Base-by-base conservation (phyloP, 495 filamentous ascomycete genomes). In the Melanomma pulvis-pyrius region DNA sequence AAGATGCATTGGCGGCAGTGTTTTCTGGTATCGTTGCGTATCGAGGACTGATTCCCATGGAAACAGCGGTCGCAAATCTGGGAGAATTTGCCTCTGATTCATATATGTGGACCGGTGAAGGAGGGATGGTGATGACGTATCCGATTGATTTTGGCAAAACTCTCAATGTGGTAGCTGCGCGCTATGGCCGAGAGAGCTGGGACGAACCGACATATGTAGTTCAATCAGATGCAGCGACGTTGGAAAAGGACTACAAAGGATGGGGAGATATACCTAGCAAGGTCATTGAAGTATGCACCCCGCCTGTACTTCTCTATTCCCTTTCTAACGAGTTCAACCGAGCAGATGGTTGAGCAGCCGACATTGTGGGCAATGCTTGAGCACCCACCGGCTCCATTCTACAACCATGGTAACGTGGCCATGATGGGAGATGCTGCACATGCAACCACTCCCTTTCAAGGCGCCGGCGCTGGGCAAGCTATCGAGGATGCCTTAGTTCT, bases 401-500 rank as follows among this genome's bases (percentile, higher is more conserved):
- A 73, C 59, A 57, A 59, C 28, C 55, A 26, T 30, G 63, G 61
- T 8, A 25, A 46, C 5, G 34, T 73, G 11, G 51, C 41, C 39
- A 29, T 73, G 25, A 39, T 73, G 12, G 72, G 72, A 4, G 72
- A 74, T 41, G 72, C 72, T 0, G 72, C 59, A 2, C 72, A 74
- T 46, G 67, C 70, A 8, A 69, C 59, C 5, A 65, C 63, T 8
- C 72, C 72, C 8, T 64, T 59, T 26, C 70, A 72, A 49, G 70
- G 70, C 4, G 44, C 65, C 2, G 72, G 73, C 8, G 68, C 66
- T 32, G 69, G 62, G 3, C 59, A 66, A 50, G 62, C 69, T 8
- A 65, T 73, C 21, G 73, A 75, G 59, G 73, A 75, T 58, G 65
- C 65, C 12, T 63, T 65, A 26, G 61, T 75, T 29, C 61, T 75